phyloP scores from a whole-genome alignment of 768 basidiomycete species.

The Psilocybe cubensis region DNA sequence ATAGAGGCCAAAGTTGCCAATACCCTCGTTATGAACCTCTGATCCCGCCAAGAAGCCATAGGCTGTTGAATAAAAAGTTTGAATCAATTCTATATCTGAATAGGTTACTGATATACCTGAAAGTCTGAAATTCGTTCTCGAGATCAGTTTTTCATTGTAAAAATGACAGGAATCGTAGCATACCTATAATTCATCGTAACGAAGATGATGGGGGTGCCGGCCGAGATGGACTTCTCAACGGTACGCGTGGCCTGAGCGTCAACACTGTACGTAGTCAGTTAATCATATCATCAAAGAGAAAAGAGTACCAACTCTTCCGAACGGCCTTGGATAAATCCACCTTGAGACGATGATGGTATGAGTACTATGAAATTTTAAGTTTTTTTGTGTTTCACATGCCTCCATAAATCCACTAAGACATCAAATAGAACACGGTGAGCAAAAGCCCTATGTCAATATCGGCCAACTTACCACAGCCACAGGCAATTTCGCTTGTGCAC shows the following conservation, averaged over 20 bases:
- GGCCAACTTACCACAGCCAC: slow-evolving; percentile 19
- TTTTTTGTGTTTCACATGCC: background rate
- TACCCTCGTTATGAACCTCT: slow-evolving; percentile 20
- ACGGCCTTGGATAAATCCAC: slow-evolving; percentile 14
- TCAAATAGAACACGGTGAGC: background rate
- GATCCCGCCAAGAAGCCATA: slow-evolving; percentile 24
- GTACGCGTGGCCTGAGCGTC: slow-evolving; percentile 11
- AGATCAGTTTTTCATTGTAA: background rate
- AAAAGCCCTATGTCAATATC: no score
- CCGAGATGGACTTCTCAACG: slow-evolving; percentile 17
- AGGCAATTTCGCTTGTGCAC: slow-evolving; percentile 10
- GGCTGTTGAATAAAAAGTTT: slow-evolving; percentile 2
- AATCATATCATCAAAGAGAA: background rate
- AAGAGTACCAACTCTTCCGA: background rate
- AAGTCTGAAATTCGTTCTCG: background rate
- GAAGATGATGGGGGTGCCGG: slow-evolving; percentile 17
- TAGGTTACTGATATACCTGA: background rate
- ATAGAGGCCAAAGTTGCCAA: slow-evolving; percentile 46
- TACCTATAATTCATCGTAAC: slow-evolving; percentile 25
- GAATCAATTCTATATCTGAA: background rate
- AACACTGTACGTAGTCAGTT: background rate
- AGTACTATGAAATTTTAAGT: background rate
- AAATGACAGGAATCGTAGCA: background rate
- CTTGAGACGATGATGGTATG: background rate
- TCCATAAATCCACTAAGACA: slow-evolving; percentile 20